These are phyloP conservation scores for Alternaria gaisen DNA, from an alignment of 2,329 filamentous ascomycete genomes.

Conservation along the genomic window DNA sequence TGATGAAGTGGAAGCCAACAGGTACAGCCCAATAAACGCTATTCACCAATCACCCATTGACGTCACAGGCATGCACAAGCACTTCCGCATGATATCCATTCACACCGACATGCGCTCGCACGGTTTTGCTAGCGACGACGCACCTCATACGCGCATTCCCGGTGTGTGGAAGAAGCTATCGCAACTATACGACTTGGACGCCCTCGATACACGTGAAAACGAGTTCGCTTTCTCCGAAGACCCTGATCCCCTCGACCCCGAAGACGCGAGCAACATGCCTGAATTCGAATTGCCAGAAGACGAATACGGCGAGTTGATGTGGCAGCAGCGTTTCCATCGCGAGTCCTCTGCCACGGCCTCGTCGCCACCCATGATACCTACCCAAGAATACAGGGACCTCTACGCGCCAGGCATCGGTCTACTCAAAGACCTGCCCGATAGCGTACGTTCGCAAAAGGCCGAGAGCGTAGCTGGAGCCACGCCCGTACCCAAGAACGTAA, in stretches of 20 bases:
- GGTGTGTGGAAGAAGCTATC: constrained; percentile 91
- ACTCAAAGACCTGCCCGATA: constrained; percentile 42
- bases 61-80: constrained; percentile 63
- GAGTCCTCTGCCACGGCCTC: constrained; percentile 38
- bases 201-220: constrained; percentile 83
- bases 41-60: too few species aligned
- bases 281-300: constrained; percentile 56
- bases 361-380: constrained; percentile 42
- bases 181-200: constrained; percentile 83
- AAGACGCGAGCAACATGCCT: constrained; percentile 42
- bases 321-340: constrained; percentile 51
- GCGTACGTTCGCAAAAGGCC: constrained; percentile 37
- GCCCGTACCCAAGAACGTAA: constrained; percentile 40
- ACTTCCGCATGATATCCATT: constrained; percentile 62
- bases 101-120: constrained; percentile 49
- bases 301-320: constrained; percentile 56
- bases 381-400: constrained; percentile 44
- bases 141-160: constrained; percentile 84
- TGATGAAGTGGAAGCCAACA: constrained; percentile 96
- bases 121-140: constrained; percentile 74
- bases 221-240: constrained; percentile 64
- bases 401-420: constrained; percentile 46
- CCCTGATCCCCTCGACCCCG: constrained; percentile 60
- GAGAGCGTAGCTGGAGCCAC: constrained; percentile 43
- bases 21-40: constrained; percentile 54